A percentile compares a stretch with the other conserved stretches of the same genome.
phyloP scores from a whole-genome alignment of 2,329 filamentous ascomycete species.

The Emericellopsis cladophorae region DNA sequence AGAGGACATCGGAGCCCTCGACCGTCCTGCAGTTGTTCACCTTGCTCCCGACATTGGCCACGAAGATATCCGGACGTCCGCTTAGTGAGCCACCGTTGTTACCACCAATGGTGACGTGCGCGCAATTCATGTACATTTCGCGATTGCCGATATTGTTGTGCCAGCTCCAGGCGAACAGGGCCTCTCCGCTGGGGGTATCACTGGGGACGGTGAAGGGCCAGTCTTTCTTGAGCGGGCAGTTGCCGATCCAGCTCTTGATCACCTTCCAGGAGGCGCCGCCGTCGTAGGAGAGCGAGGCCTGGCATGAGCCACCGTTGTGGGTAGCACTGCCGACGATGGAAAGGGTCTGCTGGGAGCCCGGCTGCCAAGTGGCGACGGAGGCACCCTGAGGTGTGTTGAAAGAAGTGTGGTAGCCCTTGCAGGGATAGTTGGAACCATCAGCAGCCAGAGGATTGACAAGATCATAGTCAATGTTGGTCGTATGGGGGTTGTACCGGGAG shows the following conservation, averaged over 20 bases:
- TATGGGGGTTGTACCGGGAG: too few species aligned
- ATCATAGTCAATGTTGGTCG: too few species aligned
- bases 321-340: slow-evolving; percentile 41
- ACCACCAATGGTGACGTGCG: slow-evolving; percentile 31
- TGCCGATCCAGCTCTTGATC: slow-evolving; percentile 35
- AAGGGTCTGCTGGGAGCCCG: too few species aligned
- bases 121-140: slow-evolving; percentile 70
- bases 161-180: slow-evolving; percentile 58
- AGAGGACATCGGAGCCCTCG: slow-evolving; percentile 40
- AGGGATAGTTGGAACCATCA: too few species aligned
- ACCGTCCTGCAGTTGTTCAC: slow-evolving; percentile 36
- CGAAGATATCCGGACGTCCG: slow-evolving; percentile 33
- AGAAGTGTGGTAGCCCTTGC: too few species aligned
- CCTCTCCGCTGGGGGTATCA: slow-evolving; percentile 33
- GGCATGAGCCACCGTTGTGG: slow-evolving; percentile 58
- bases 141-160: slow-evolving; percentile 62
- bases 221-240: slow-evolving; percentile 24
- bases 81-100: neutral
- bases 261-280: slow-evolving; percentile 53
- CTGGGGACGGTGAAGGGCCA: slow-evolving; percentile 54
- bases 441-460: too few species aligned
- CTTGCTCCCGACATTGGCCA: slow-evolving; percentile 42
- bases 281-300: slow-evolving; percentile 60
- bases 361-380: too few species aligned
- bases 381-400: too few species aligned